Conservation (phyloP, 495 filamentous ascomycete species). For the Xylaria sp. region DNA sequence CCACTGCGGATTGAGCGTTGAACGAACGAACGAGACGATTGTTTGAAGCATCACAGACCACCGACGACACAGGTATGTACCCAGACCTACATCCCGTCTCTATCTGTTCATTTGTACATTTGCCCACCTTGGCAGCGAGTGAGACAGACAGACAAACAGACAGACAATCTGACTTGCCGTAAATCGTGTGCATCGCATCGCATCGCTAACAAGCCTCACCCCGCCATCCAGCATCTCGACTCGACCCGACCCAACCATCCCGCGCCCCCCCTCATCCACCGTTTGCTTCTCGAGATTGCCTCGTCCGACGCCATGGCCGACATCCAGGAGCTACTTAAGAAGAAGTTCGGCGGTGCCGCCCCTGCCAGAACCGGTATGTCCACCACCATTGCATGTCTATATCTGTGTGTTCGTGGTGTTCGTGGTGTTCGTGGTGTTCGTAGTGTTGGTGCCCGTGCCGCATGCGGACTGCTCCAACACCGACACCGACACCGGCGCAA, state of each 20-base stretch:
- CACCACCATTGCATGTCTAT: slow-evolving; percentile 21
- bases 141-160: neutral
- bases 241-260: slow-evolving; percentile 6
- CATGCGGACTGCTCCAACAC: slow-evolving; percentile 20
- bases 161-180: neutral
- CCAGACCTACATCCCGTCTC: neutral
- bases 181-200: neutral
- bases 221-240: slow-evolving; percentile 7
- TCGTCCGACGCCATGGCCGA: slow-evolving; percentile 66
- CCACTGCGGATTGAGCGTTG: slow-evolving; percentile 31
- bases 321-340: slow-evolving; percentile 70
- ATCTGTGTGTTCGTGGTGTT: too few species aligned
- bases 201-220: too few species aligned
- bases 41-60: slow-evolving; percentile 25
- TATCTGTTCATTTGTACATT: too few species aligned
- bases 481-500: neutral
- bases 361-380: slow-evolving; percentile 73
- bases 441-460: slow-evolving; percentile 14
- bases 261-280: slow-evolving; percentile 19
- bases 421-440: too few species aligned
- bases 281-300: neutral
- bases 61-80: slow-evolving; percentile 26
- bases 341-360: slow-evolving; percentile 75
- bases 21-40: slow-evolving; percentile 24
- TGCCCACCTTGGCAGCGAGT: slow-evolving; percentile 31